Conservation (phyloP, 2,329 filamentous ascomycete genomes). For the Magnaporthiopsis rhizophila region DNA sequence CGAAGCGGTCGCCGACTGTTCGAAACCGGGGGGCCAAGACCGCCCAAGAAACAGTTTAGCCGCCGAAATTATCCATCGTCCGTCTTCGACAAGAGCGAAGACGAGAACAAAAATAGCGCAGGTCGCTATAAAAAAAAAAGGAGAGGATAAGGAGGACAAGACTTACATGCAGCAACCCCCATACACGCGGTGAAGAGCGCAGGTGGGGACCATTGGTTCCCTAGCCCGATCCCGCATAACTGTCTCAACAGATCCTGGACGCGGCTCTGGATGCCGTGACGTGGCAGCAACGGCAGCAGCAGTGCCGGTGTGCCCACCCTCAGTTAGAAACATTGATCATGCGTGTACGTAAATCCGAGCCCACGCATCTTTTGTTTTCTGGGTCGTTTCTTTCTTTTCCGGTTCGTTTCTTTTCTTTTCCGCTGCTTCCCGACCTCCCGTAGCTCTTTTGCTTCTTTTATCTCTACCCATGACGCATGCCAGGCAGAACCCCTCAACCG, state of each 20-base stretch:
- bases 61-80: neutral
- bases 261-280: slow-evolving; percentile 23
- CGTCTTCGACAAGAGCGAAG: neutral
- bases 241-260: slow-evolving; percentile 40
- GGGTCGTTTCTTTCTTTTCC: neutral
- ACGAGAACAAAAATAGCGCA: neutral
- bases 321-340: neutral
- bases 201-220: slow-evolving; percentile 47
- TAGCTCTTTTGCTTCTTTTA: neutral
- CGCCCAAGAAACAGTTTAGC: neutral
- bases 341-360: neutral
- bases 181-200: slow-evolving; percentile 48
- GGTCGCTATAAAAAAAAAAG: neutral
- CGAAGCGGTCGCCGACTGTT: slow-evolving; percentile 24
- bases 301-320: neutral
- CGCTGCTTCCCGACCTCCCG: too few species aligned
- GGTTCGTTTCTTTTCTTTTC: too few species aligned
- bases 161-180: slow-evolving; percentile 45
- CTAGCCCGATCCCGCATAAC: slow-evolving; percentile 51
- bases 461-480: neutral
- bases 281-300: neutral
- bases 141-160: too few species aligned
- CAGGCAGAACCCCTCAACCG: neutral
- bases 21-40: neutral
- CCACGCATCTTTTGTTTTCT: neutral